Percentiles rank a stretch among this genome's conserved stretches.
phyloP scores from a whole-genome alignment of 257 asterid species.

The Solanum chiquidenum region DNA sequence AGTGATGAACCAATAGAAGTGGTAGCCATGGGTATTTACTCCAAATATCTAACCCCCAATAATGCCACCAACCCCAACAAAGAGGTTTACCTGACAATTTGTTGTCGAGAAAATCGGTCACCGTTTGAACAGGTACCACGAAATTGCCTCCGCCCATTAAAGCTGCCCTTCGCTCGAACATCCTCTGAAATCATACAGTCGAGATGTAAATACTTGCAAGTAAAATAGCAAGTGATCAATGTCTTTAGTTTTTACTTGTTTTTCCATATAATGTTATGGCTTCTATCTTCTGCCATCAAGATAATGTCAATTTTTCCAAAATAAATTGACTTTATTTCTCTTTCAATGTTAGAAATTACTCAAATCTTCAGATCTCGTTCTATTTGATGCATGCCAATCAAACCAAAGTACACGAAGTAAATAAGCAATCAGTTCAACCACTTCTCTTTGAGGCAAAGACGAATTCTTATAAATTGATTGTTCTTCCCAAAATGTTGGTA shows the following conservation, averaged over 20 bases:
- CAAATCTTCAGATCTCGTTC: not conserved
- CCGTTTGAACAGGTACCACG: constrained; percentile 78
- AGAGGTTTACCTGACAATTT: constrained; percentile 45
- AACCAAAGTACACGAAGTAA: not conserved
- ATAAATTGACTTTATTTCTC: not conserved
- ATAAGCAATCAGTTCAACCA: not conserved
- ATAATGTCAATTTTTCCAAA: not conserved
- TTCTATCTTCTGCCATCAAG: not conserved
- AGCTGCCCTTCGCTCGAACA: constrained; percentile 72
- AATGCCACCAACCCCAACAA: not conserved
- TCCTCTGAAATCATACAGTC: constrained; percentile 29
- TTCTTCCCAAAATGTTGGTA: not conserved
- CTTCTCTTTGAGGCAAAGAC: not conserved
- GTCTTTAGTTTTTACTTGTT: not conserved
- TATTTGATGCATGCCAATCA: not conserved
- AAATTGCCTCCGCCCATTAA: constrained; percentile 90
- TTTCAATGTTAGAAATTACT: not conserved
- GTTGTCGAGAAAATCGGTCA: constrained; percentile 59
- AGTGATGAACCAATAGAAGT: not conserved
- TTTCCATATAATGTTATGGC: not conserved
- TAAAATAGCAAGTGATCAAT: not conserved
- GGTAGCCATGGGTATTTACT: not conserved
- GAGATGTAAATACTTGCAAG: not conserved
- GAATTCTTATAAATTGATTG: not conserved
- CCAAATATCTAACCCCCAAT: not conserved